Evolutionary conservation across 2,329 filamentous ascomycete genomes (phyloP), one percentile per base, ranked within the genome.

Genomic region (Scedosporium aurantiacum): DNA sequence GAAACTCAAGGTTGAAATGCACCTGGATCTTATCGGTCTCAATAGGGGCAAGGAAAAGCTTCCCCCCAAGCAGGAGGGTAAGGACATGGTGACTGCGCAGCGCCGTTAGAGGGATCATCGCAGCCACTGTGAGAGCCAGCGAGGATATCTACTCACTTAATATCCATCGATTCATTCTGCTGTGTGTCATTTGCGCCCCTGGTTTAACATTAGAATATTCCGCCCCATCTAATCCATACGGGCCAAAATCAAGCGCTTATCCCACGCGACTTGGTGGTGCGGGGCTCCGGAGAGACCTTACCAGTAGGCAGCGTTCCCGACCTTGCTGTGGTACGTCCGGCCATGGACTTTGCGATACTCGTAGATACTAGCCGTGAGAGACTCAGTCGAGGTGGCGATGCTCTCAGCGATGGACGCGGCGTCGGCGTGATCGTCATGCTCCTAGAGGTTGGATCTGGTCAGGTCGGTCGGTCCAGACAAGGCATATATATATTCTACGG

Each of bases 311-410:
- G 67, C 65, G 37, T 66, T 68, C 7, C 67, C 69, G 5, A 66
- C 55, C 2, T 70, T 68, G 55, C 65, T 65, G 59, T 72, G 71
- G 27, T 68, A 72, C 2, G 68, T 70, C n/a, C 71, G 65, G 1
- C 71, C 71, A 7, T 71, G 63, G 32, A 72, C 64, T 3, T 64
- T 69, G 12, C 71, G 66, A 62, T 73, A 73, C 2, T 67, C 58
- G 0, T 71, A 64, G 27, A 72, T 71, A 25, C 65, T 68, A 10
- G 70, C 69, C 0, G 65, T 66, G 18, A 72, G 62, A 0, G 71
- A 73, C 2, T 68, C 68, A 7, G 70, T 71, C 2, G 68, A 66
- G 3, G 52, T 28, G 12, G 18, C 25, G 16, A 14, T 14, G 54
- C 21, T 56, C 21, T 37, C 32, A 14, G 32, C 10, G 32, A 37